phyloP scores from a whole-genome alignment of 441 rosid genomes.

The Adansonia gregorii region DNA sequence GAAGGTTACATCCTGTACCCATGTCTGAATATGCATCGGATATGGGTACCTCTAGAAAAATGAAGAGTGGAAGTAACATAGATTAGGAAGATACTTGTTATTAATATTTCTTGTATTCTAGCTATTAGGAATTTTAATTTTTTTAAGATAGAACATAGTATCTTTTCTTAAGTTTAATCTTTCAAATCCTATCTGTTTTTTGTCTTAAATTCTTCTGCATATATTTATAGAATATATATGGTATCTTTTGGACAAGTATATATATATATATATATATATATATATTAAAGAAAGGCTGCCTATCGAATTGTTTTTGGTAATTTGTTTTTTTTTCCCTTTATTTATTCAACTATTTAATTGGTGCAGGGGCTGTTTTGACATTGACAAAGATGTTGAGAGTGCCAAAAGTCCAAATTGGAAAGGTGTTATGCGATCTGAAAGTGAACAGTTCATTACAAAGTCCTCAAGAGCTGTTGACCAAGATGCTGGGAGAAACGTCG shows the following conservation, averaged over 20 bases:
- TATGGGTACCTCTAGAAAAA: too few relatives aligned
- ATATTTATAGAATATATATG: background rate
- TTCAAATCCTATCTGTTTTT: conserved; percentile 1
- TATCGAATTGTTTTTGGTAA: background rate
- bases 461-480: conserved; percentile 47
- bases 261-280: too few relatives aligned
- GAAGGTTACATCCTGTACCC: too few relatives aligned
- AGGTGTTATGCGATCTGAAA: conserved; percentile 44
- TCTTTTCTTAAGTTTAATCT: background rate
- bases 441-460: conserved; percentile 47
- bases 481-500: conserved; percentile 48
- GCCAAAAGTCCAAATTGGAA: conserved; percentile 61
- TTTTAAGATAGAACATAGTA: background rate
- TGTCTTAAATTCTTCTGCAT: background rate
- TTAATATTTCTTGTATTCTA: too few relatives aligned
- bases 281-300: background rate
- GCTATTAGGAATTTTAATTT: background rate
- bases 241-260: background rate
- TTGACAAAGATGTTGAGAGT: conserved; percentile 51
- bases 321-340: background rate
- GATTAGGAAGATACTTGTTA: too few relatives aligned
- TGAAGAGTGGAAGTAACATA: too few relatives aligned
- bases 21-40: too few relatives aligned
- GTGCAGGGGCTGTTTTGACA: conserved; percentile 92
- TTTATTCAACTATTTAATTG: conserved; percentile 26